Conservation (phyloP, 768 basidiomycete species). For the Neoboletus subvelutipes region DNA sequence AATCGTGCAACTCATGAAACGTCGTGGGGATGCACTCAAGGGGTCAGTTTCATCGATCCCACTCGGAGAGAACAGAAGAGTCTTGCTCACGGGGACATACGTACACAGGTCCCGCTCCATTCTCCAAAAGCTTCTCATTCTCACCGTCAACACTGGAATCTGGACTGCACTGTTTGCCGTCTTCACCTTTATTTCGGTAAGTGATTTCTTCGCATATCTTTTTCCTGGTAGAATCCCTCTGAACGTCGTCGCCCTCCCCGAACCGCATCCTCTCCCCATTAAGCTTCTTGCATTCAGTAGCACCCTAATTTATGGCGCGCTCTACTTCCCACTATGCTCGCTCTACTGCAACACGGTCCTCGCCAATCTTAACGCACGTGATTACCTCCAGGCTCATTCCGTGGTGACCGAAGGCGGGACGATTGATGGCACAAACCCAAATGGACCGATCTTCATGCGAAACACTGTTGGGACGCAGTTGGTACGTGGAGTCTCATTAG, state of each 20-base stretch:
- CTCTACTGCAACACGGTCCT: conserved; percentile 14
- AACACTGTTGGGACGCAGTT: background rate
- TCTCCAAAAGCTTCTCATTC: conserved; percentile 10
- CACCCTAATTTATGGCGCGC: conserved; percentile 2
- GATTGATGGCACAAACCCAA: background rate
- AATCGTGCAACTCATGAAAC: too few relatives aligned
- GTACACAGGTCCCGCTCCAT: too few relatives aligned
- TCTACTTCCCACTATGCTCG: conserved; percentile 11
- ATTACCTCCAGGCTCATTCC: background rate
- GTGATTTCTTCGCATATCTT: background rate
- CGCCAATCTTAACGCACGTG: conserved; percentile 9
- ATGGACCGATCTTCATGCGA: background rate
- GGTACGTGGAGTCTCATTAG: too few relatives aligned
- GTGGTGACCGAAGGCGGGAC: background rate
- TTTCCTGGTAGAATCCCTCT: background rate
- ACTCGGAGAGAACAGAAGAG: too few relatives aligned
- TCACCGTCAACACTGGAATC: conserved; percentile 12
- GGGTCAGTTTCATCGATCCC: too few relatives aligned
- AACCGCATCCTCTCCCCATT: background rate
- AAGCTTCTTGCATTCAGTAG: too few relatives aligned
- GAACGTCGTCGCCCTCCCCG: background rate
- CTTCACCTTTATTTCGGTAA: background rate
- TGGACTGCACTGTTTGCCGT: conserved; percentile 15
- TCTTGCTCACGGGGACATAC: too few relatives aligned
- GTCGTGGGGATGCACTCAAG: too few relatives aligned